These are phyloP conservation scores for Allium fistulosum DNA, from an alignment of 106 monocot genomes.

Conservation along the genomic window DNA sequence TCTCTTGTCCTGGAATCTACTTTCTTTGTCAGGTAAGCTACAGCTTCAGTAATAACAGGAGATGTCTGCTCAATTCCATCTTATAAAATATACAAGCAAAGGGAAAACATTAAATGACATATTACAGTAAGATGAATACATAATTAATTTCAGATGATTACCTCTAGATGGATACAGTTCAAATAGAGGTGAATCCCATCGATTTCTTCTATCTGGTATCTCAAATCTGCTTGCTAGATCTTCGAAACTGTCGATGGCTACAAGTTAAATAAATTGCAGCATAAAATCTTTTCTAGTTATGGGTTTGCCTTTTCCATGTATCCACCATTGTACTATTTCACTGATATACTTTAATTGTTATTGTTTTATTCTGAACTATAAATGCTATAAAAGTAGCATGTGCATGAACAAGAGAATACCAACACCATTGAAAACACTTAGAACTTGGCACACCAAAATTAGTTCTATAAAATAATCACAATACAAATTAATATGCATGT, in stretches of 20 bases:
- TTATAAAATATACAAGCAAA: slow-evolving; percentile 10
- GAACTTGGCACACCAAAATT: no score
- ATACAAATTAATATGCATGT: background rate
- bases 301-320: no score
- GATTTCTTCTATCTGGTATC: slow-evolving; percentile 79
- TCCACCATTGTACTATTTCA: no score
- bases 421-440: no score
- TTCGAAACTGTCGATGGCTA: slow-evolving; percentile 58
- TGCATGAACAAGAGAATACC: no score
- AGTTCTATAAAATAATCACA: no score
- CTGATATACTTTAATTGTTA: no score
- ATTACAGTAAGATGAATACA: background rate
- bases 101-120: background rate
- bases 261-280: background rate
- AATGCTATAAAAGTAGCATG: no score
- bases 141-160: slow-evolving; percentile 8
- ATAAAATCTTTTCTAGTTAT: background rate
- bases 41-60: slow-evolving; percentile 64
- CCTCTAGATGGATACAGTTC: slow-evolving; percentile 82
- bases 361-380: no score
- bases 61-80: slow-evolving; percentile 50
- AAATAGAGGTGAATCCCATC: slow-evolving; percentile 98
- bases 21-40: slow-evolving; percentile 76
- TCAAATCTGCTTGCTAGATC: slow-evolving; percentile 84
- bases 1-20: slow-evolving; percentile 85